Evolutionary conservation across 441 rosid genomes (phyloP).

Genomic region (Adansonia madagascariensis): DNA sequence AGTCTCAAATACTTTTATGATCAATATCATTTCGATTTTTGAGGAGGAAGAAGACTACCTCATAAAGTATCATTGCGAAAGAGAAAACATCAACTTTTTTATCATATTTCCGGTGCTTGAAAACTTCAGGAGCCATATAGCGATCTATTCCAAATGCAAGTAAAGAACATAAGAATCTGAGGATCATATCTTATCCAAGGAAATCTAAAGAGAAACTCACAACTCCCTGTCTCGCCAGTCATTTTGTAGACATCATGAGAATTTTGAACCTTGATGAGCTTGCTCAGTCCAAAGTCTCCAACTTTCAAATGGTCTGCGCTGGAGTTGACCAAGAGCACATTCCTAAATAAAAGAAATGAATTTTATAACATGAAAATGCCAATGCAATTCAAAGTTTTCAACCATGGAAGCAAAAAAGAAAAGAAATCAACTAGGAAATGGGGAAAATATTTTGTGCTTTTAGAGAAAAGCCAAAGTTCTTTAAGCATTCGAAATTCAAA

Average conservation of each 20-base stretch:
- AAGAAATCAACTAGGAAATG: conserved; percentile 16
- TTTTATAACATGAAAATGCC: conserved; percentile 23
- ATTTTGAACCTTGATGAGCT: conserved; percentile 95
- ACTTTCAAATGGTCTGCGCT: conserved; percentile 96
- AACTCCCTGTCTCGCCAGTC: conserved; percentile 99
- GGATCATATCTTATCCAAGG: conserved; percentile 22
- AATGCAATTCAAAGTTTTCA: conserved; percentile 22
- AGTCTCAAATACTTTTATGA: conserved; percentile 28
- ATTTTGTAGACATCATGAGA: conserved; percentile 98
- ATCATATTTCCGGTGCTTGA: conserved; percentile 93
- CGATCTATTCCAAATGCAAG: conserved; percentile 64
- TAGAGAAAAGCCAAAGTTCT: conserved; percentile 15
- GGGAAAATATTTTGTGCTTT: conserved; percentile 1
- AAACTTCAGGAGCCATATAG: conserved; percentile 99
- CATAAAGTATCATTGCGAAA: conserved; percentile 93
- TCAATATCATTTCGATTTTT: neutral
- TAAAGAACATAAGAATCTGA: conserved; percentile 25
- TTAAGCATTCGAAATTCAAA: conserved; percentile 1
- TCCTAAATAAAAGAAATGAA: conserved; percentile 51
- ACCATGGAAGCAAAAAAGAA: conserved; percentile 7
- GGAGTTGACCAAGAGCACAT: conserved; percentile 94
- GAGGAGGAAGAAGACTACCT: conserved; percentile 51
- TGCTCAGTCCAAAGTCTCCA: conserved; percentile 98
- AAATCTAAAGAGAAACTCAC: conserved; percentile 57
- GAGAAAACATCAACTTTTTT: conserved; percentile 99